Percentiles rank a stretch among this genome's conserved stretches.
Conservation (phyloP, 129 eudicot species). For the Calendula officinalis region DNA sequence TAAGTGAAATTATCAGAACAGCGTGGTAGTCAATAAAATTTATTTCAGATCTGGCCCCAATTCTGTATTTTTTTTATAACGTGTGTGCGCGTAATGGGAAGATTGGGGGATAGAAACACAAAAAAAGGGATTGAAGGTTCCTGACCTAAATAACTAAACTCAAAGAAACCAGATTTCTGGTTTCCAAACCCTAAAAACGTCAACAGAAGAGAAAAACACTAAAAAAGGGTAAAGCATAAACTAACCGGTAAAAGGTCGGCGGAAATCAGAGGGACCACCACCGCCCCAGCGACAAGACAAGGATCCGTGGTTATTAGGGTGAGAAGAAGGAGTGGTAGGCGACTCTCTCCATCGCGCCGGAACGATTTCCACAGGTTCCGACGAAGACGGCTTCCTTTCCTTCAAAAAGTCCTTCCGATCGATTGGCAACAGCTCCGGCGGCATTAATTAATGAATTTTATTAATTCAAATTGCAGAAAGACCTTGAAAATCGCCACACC, state of each 20-base stretch:
- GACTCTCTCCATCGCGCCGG: conserved; percentile 53
- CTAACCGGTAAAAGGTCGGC: conserved; percentile 42
- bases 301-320: conserved; percentile 12
- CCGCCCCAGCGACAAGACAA: conserved; percentile 16
- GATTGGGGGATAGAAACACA: conserved; percentile 3
- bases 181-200: conserved; percentile 10
- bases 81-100: conserved; percentile 1
- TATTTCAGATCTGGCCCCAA: conserved; percentile 49
- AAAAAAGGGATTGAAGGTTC: neutral
- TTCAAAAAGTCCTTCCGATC: conserved; percentile 80
- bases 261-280: conserved; percentile 26
- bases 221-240: neutral
- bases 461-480: neutral
- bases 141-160: conserved; percentile 5
- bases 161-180: conserved; percentile 12
- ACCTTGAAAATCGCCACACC: conserved; percentile 1
- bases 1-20: neutral
- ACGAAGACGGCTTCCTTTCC: conserved; percentile 48
- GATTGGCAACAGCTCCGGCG: conserved; percentile 79
- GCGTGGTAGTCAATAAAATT: conserved; percentile 6
- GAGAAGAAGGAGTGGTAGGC: conserved; percentile 34
- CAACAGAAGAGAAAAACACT: neutral
- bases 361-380: conserved; percentile 28
- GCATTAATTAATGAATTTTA: conserved; percentile 51
- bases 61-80: conserved; percentile 2